phyloP scores from a whole-genome alignment of 2,329 filamentous ascomycete species.

The Elsinoe necatrix region DNA sequence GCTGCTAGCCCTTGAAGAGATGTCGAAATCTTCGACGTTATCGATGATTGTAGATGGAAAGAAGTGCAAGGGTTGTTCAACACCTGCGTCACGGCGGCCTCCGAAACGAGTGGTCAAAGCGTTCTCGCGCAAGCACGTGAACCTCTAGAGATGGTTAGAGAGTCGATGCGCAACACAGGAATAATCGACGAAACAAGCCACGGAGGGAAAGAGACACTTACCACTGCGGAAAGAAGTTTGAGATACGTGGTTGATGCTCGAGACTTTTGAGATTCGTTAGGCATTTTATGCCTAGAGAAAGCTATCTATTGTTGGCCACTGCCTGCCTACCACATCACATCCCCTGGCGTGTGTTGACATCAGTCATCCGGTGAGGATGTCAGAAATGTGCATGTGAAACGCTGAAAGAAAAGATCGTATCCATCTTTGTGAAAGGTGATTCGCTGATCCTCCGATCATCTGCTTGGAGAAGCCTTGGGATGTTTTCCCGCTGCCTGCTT shows the following conservation, averaged over 20 bases:
- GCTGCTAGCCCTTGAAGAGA: not conserved
- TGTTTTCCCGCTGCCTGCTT: not conserved
- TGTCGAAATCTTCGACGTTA: not conserved
- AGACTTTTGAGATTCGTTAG: slow-evolving; percentile 5
- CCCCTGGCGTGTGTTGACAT: slow-evolving; percentile 3
- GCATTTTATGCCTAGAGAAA: not conserved
- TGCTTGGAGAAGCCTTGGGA: not conserved
- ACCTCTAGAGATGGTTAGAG: not conserved
- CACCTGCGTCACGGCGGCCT: not conserved
- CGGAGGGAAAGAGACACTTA: too few species aligned
- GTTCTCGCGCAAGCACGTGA: not conserved
- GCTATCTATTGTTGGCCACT: slow-evolving; percentile 9
- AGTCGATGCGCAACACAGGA: too few species aligned
- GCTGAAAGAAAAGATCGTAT: slow-evolving; percentile 13
- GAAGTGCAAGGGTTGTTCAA: not conserved
- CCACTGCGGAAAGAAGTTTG: not conserved
- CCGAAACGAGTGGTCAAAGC: slow-evolving; percentile 9
- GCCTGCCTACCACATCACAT: not conserved
- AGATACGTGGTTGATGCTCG: not conserved
- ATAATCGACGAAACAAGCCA: too few species aligned
- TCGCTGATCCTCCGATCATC: slow-evolving; percentile 5
- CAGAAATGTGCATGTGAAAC: slow-evolving; percentile 10
- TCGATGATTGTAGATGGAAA: not conserved
- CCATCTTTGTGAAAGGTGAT: slow-evolving; percentile 6
- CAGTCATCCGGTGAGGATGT: not conserved